A percentile compares a stretch with the other conserved stretches of the same genome.
These are phyloP conservation scores for Cinnamomum micranthum DNA, from an alignment of 164 flowering plant species.

Conservation along the genomic window DNA sequence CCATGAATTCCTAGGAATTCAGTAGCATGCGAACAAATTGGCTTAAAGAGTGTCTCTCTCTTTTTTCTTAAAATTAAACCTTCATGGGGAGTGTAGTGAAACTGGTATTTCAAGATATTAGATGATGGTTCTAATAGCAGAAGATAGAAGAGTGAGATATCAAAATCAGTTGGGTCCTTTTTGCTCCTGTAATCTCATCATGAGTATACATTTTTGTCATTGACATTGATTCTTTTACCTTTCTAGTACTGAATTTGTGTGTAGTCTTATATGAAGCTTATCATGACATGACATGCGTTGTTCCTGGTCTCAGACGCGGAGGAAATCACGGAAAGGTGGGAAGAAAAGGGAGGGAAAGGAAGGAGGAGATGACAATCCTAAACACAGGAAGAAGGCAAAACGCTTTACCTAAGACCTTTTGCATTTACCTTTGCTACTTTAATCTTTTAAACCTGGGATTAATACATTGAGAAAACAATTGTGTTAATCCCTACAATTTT, in stretches of 20 bases:
- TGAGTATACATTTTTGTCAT: too few species aligned
- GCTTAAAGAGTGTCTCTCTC: too few species aligned
- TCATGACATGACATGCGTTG: neutral
- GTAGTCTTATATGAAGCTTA: neutral
- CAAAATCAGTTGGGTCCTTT: neutral
- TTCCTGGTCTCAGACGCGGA: conserved; percentile 37
- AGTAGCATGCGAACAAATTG: neutral
- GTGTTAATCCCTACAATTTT: conserved; percentile 18
- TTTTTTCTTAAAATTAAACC: neutral
- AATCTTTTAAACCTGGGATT: conserved; percentile 4
- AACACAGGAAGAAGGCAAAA: conserved; percentile 25
- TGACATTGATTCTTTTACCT: neutral
- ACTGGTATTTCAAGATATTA: too few species aligned
- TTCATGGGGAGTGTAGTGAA: neutral
- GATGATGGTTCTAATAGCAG: too few species aligned
- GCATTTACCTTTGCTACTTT: neutral
- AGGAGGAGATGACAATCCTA: conserved; percentile 19
- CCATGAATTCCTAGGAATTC: neutral
- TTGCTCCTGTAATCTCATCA: neutral
- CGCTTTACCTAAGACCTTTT: conserved; percentile 10
- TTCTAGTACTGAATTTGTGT: neutral
- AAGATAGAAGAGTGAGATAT: neutral
- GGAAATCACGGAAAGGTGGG: conserved; percentile 31
- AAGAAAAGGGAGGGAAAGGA: conserved; percentile 37
- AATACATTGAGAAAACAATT: neutral